Evolutionary conservation across 805 yeast genomes (phyloP), one percentile per base, ranked within the genome.

Genomic region (Starmerella khaoyaiensis): DNA sequence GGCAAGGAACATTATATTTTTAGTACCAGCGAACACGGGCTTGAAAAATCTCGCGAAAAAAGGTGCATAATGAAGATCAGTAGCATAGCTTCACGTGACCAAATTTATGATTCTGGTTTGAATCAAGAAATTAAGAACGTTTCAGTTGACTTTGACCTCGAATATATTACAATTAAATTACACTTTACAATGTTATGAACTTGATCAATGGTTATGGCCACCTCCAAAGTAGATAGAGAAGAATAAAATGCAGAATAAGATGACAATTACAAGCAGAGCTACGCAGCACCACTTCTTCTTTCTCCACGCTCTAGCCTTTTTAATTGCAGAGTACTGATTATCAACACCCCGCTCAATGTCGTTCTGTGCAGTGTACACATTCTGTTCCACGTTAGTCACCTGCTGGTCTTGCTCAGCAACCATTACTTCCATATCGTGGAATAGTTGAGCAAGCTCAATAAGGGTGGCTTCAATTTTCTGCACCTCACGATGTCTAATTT

Each of bases 341-440:
- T 90, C 94, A 27, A 84, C 82, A 59, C 96, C 98, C 58, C 77
- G 76, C 64, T 86, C 94, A 51, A 90, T 76, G 58, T 90, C 93
- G 44, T 72, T 75, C 61, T 84, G 94, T 20, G 95, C 97, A 39
- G 67, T 69, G 42, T 65, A 74, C 44, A 86, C 80, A 52, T 81
- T 78, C 49, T 80, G 74, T 57, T 84, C 84, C 47, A 83, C 74
- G 54, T 75, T 79, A 55, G 77, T 80, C 49, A 90, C 76, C 44
- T 79, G 75, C 50, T 74, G 83, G 60, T 86, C 94, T 65, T 90
- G 97, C 63, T 86, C 94, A 50, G 87, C 83, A 33, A 87, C 96
- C 62, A 90, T 68, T 56, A 81, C 81, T 63, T 90, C 96, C 90
- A 90, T 82, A 58, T 90, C 97, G 54, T 79, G 79, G 67, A 90